A percentile compares a stretch with the other conserved stretches of the same genome.
Conservation (phyloP, 1,284 basidiomycete genomes). For the Melampsora medusae region DNA sequence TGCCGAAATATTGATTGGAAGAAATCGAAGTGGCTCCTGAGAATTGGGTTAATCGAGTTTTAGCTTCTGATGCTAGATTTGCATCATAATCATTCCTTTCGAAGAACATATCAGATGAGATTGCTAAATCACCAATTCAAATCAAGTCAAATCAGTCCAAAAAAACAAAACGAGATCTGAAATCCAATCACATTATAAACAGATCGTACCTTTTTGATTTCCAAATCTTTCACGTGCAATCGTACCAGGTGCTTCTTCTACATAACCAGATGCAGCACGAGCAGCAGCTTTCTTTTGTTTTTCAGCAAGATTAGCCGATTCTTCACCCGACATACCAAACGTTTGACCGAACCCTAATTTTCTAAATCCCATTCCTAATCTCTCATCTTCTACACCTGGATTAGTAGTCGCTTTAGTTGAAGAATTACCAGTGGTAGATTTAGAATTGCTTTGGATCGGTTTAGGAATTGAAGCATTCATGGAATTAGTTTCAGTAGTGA, state of each 20-base stretch:
- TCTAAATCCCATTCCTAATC: constrained; percentile 75
- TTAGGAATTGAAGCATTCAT: constrained; percentile 55
- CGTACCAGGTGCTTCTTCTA: constrained; percentile 61
- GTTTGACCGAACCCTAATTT: constrained; percentile 82
- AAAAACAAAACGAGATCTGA: no score
- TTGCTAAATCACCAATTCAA: constrained; percentile 58
- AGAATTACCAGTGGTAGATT: constrained; percentile 52
- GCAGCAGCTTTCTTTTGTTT: constrained; percentile 47
- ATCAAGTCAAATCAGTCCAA: no score
- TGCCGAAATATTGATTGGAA: constrained; percentile 90
- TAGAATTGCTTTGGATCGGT: constrained; percentile 56
- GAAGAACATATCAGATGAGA: constrained; percentile 98
- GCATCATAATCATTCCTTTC: constrained; percentile 85
- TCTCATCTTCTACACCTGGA: constrained; percentile 61
- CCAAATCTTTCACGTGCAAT: constrained; percentile 89
- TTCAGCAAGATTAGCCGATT: constrained; percentile 49
- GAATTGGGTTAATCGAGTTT: constrained; percentile 77
- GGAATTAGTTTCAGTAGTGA: constrained; percentile 59
- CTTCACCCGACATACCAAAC: constrained; percentile 49
- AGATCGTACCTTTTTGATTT: constrained; percentile 67
- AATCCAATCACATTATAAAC: no score
- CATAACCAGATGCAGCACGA: constrained; percentile 48
- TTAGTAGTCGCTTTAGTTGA: constrained; percentile 51
- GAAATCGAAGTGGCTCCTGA: constrained; percentile 90
- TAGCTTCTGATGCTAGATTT: constrained; percentile 69